A percentile compares a stretch with the other conserved stretches of the same genome.
Evolutionary conservation across 176 grass and related monocot genomes (phyloP).

Genomic region (Aegilops bicornis): DNA sequence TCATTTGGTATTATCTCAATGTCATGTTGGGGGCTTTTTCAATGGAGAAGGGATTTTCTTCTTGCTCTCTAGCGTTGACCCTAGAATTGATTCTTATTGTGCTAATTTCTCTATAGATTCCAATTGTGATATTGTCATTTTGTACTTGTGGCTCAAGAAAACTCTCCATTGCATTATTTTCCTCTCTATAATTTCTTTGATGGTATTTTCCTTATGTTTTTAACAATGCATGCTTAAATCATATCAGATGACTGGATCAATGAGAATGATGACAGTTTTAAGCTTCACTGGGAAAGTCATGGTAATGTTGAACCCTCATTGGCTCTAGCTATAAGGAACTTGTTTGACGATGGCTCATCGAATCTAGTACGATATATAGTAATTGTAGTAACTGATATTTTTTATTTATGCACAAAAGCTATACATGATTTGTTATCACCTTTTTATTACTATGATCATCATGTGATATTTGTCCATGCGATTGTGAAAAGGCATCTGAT

Average conservation of each 20-base stretch:
- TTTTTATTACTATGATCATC: slow-evolving; percentile 6
- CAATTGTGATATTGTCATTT: neutral
- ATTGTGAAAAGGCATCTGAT: slow-evolving; percentile 28
- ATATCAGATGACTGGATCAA: slow-evolving; percentile 34
- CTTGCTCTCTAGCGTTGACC: neutral
- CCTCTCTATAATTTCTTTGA: neutral
- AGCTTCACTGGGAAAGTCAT: slow-evolving; percentile 29
- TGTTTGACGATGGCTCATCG: neutral
- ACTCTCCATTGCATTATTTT: neutral
- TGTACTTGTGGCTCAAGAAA: neutral
- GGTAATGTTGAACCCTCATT: neutral
- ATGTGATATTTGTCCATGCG: slow-evolving; percentile 19
- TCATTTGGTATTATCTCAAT: too few species aligned
- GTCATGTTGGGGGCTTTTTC: too few species aligned
- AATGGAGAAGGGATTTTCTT: neutral
- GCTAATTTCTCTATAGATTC: neutral
- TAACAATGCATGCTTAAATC: neutral
- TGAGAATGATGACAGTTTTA: slow-evolving; percentile 27
- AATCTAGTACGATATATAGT: slow-evolving; percentile 1
- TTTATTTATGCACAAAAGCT: neutral
- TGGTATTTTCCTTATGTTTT: neutral
- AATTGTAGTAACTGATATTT: neutral
- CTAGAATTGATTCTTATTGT: neutral
- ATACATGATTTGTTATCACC: neutral
- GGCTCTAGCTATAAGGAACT: neutral